Conservation (phyloP, 495 filamentous ascomycete species). For the Elasticomyces elasticus region DNA sequence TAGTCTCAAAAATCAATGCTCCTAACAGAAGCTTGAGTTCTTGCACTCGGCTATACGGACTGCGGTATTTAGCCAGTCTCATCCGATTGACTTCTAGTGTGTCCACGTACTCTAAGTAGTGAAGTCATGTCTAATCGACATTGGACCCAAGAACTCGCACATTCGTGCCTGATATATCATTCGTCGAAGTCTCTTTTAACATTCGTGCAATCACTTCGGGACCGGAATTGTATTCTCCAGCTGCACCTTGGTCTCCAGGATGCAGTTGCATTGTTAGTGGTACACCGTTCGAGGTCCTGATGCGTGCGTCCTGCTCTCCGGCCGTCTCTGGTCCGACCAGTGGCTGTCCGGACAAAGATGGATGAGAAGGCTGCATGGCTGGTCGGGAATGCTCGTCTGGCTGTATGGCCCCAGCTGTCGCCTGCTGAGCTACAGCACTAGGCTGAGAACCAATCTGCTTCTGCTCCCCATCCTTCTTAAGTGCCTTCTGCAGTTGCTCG, state of each 20-base stretch:
- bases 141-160: background rate
- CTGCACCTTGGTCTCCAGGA: background rate
- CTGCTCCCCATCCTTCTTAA: constrained; percentile 10
- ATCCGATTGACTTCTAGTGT: too few species aligned
- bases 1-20: too few species aligned
- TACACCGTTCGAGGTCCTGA: background rate
- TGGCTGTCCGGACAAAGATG: too few species aligned
- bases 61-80: too few species aligned
- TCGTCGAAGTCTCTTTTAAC: background rate
- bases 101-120: background rate
- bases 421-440: too few species aligned
- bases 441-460: background rate
- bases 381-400: too few species aligned
- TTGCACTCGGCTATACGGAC: too few species aligned
- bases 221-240: background rate
- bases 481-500: constrained; percentile 21
- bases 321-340: too few species aligned
- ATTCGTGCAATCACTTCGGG: background rate
- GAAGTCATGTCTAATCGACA: background rate
- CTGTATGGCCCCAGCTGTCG: too few species aligned
- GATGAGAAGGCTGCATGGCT: too few species aligned
- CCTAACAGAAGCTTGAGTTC: too few species aligned
- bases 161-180: background rate
- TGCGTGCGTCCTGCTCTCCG: background rate
- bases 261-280: background rate